Conservation (phyloP, 305 asterid genomes). For the Fraxinus floribunda region DNA sequence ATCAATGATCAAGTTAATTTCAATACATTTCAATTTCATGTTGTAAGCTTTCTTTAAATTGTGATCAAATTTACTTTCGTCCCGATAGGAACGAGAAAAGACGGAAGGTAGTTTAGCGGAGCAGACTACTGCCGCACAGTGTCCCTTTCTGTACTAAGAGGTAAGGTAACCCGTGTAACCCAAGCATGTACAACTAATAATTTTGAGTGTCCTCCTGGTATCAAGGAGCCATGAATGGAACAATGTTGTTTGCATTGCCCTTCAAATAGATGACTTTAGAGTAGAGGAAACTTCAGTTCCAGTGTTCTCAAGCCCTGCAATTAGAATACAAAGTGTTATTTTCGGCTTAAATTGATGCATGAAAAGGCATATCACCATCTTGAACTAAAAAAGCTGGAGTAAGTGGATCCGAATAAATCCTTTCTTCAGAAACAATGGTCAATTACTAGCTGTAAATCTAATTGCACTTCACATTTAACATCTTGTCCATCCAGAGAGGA, state of each 20-base stretch:
- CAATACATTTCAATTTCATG: no score
- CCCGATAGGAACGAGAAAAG: no score
- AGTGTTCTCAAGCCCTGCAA: slow-evolving; percentile 39
- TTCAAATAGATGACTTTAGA: slow-evolving; percentile 35
- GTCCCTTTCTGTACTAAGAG: no score
- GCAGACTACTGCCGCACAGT: no score
- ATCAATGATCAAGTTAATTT: no score
- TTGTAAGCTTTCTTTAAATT: no score
- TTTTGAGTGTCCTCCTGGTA: background rate
- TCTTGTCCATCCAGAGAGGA: background rate
- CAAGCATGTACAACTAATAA: background rate
- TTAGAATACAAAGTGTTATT: slow-evolving; percentile 1
- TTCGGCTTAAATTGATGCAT: slow-evolving; percentile 9
- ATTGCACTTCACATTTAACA: background rate
- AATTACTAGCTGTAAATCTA: background rate
- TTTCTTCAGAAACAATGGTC: background rate
- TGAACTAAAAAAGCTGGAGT: background rate
- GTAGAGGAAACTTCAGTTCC: slow-evolving; percentile 24
- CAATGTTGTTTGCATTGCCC: background rate
- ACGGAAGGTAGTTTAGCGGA: no score
- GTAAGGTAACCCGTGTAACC: no score
- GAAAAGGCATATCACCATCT: background rate
- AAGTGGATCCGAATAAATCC: background rate
- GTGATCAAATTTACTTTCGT: no score
- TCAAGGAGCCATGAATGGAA: background rate